These are phyloP conservation scores for Olyra latifolia DNA, from an alignment of 176 grass and related monocot genomes.

Conservation along the genomic window DNA sequence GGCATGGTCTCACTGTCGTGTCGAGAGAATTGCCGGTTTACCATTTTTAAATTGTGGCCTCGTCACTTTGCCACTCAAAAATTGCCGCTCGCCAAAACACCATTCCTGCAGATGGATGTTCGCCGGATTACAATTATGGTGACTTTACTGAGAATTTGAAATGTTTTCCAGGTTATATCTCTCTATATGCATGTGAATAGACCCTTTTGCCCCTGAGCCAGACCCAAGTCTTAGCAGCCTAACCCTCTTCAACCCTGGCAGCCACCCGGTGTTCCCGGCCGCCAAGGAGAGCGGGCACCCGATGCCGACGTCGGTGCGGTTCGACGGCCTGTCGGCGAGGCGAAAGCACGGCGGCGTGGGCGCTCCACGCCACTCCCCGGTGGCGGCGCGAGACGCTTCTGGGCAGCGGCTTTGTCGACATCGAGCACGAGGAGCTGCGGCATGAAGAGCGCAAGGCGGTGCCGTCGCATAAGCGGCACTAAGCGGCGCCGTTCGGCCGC, in stretches of 20 bases:
- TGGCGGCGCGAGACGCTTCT: conserved; percentile 47
- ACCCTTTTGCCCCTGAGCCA: no score
- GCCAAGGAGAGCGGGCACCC: conserved; percentile 38
- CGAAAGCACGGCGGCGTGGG: conserved; percentile 20
- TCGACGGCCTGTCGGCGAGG: conserved; percentile 32
- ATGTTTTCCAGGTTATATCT: no score
- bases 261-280: conserved; percentile 46
- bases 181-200: no score
- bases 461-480: neutral
- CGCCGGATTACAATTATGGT: no score
- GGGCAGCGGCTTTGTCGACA: conserved; percentile 39
- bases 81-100: no score
- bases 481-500: conserved; percentile 47
- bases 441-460: neutral
- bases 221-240: no score
- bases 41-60: no score
- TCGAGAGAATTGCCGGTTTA: no score
- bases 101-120: no score
- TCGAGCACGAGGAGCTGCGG: conserved; percentile 22
- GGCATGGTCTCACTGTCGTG: no score
- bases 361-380: neutral
- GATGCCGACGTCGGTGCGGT: conserved; percentile 40
- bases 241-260: conserved; percentile 38
- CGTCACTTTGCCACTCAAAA: no score
- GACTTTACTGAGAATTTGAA: no score